Evolutionary conservation across 768 basidiomycete genomes (phyloP), one percentile per base, ranked within the genome.

Genomic region (Termitomyces heimii): DNA sequence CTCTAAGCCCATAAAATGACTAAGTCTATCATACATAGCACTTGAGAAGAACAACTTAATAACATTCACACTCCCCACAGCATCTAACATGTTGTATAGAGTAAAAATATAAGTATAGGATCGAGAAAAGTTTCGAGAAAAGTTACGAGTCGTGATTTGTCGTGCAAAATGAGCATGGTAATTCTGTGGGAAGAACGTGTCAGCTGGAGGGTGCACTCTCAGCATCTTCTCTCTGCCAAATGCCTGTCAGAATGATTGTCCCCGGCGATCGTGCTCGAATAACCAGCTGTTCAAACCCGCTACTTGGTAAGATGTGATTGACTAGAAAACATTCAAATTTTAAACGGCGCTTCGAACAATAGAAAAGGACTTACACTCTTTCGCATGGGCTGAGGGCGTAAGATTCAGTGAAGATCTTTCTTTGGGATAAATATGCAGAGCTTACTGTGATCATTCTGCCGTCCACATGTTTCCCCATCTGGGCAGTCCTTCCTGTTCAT

Each of bases 371-470:
- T 70, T 65, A 91, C 90, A 92, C 71, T 91, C 88, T 70, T 75
- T 82, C 9, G 88, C 87, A 66, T 92, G 90, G 3, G 72, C 89
- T 89, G 45, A 29, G 54, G 34, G 40, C 54, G 51, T 20, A 53
- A n/a, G 16, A 42, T 43, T 61, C 40, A 67, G 40, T 28, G 55
- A 53, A 39, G 44, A 42, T 58, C 37, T 16, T 29, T 20, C 29
- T 16, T 28, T 1, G 35, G 53, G 20, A 40, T 18, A 40, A 13
- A 57, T 20, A 22, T n/a, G 32, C n/a, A 54, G 8, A n/a, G 70
- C 84, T 62, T 67, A 88, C 89, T 80, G 39, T 82, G 78, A 60
- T 90, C 84, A 66, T 78, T 83, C 68, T 91, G 89, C 55, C 74
- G 78, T 37, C 64, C 62, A 65, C 90, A 93, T 13, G 60, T 66